These are phyloP conservation scores for Colletotrichum lupini DNA, from an alignment of 2,329 filamentous ascomycete species.

Conservation along the genomic window DNA sequence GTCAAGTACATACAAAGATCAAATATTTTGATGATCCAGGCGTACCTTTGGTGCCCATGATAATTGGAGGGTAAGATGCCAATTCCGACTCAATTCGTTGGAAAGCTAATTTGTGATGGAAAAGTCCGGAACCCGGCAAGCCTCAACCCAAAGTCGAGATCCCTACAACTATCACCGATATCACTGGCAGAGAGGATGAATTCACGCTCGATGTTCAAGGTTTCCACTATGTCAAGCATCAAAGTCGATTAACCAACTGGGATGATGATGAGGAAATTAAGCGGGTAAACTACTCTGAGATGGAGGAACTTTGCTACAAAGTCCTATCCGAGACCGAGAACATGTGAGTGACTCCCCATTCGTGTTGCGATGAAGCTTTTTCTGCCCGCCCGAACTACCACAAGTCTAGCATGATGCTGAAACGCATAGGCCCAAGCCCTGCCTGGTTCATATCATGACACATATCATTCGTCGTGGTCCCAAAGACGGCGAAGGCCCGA, in stretches of 20 bases:
- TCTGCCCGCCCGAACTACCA: neutral
- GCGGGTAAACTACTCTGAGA: slow-evolving; percentile 50
- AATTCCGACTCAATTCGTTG: neutral
- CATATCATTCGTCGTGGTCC: slow-evolving; percentile 31
- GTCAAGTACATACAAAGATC: slow-evolving; percentile 28
- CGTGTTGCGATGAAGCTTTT: neutral
- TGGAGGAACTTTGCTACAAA: slow-evolving; percentile 34
- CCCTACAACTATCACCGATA: slow-evolving; percentile 65
- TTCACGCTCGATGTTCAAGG: slow-evolving; percentile 65
- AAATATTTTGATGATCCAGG: slow-evolving; percentile 34
- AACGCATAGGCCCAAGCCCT: slow-evolving; percentile 18
- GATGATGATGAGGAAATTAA: slow-evolving; percentile 63
- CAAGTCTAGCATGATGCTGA: neutral
- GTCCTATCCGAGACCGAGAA: slow-evolving; percentile 27
- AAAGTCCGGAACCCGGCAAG: slow-evolving; percentile 26
- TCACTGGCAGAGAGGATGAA: slow-evolving; percentile 73
- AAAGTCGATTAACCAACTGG: slow-evolving; percentile 62
- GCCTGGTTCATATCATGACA: slow-evolving; percentile 27
- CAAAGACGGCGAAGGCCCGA: slow-evolving; percentile 19
- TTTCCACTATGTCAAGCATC: slow-evolving; percentile 67
- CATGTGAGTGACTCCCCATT: slow-evolving; percentile 1
- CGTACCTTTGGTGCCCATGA: slow-evolving; percentile 31
- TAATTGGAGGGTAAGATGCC: slow-evolving; percentile 27
- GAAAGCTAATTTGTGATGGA: neutral
- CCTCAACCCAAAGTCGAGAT: slow-evolving; percentile 64